Percentiles rank a stretch among this genome's conserved stretches.
phyloP scores from a whole-genome alignment of 306 rosid species.

The Adenanthera pavonina region DNA sequence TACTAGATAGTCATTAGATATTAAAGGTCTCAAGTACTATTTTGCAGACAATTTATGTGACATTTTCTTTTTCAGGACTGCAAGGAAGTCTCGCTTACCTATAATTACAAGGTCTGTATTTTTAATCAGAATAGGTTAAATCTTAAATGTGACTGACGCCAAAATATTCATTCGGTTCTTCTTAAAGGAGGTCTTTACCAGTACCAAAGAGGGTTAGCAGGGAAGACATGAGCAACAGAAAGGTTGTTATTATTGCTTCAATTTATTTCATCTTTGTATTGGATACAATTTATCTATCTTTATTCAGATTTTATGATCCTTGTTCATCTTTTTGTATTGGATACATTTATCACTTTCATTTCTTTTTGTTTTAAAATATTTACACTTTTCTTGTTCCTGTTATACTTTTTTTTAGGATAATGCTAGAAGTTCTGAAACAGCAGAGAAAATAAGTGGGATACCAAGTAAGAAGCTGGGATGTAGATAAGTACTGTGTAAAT shows the following conservation, averaged over 20 bases:
- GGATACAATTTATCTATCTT: not conserved
- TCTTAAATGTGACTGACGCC: constrained; percentile 34
- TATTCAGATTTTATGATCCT: constrained; percentile 20
- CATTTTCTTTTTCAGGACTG: constrained; percentile 48
- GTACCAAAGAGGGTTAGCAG: constrained; percentile 57
- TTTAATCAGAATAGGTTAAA: constrained; percentile 30
- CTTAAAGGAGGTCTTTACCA: constrained; percentile 79
- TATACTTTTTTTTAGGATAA: constrained; percentile 55
- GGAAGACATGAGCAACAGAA: constrained; percentile 46
- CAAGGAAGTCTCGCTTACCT: constrained; percentile 49
- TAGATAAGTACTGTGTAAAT: constrained; percentile 31
- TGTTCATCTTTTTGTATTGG: too few relatives aligned
- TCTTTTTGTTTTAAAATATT: constrained; percentile 4
- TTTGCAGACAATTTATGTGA: constrained; percentile 20
- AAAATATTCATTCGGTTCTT: constrained; percentile 38
- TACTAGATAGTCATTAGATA: not conserved
- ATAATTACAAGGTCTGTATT: constrained; percentile 60
- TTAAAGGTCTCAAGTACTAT: constrained; percentile 18
- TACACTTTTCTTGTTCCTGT: constrained; percentile 26
- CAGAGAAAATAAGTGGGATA: constrained; percentile 45
- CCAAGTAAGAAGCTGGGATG: constrained; percentile 49
- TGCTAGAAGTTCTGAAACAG: constrained; percentile 54
- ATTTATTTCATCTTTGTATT: not conserved
- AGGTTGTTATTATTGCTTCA: constrained; percentile 50
- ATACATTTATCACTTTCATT: too few relatives aligned